Base-by-base conservation (phyloP, 202 grass and related monocot species). In the Bolboschoenoplectus hybrid region DNA sequence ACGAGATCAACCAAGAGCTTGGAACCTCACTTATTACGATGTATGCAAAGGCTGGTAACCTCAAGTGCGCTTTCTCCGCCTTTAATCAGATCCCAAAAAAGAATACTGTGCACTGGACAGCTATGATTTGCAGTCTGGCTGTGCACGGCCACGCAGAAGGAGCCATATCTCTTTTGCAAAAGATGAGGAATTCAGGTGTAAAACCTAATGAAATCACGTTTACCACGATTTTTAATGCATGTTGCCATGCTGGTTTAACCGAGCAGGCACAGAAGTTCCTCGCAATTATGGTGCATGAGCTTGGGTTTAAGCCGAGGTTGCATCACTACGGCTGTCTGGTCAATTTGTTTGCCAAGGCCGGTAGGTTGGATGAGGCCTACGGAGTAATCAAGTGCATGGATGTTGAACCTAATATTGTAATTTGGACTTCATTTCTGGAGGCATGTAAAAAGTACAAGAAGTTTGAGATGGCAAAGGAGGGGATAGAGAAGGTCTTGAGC, bases 251-350 rank as follows among this genome's bases (percentile, higher is more conserved):
- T 53, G 88, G 94, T 56, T 64, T 97, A 77, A 85, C 89, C 10
- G 92, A 97, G 39, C 87, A 88, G 73, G 94, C 87, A 44, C 89
- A 70, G 52, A 67, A 36, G 34, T 87, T 88, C 16, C 90, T 94
- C 69, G 26, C 72, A 10, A 83, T 93, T 76, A 92, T 97, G 94
- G 83, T 91, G 44, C 46, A 88, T 17, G 84, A 86, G n/a, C 91
- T 89, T 16, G 81, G 79, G 13, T 16, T 89, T 45, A 86, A 92
- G 88, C 94, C 94, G 2, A 80, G 19, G 50, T 83, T 97, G 86
- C 83, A 92, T 20, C 92, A 97, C 66, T 97, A 92, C 53, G 94
- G 88, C 0, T 97, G 94, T 89, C 89, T 97, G 86, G 92, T 94
- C 77, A 89, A 94, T 89, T 85, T 94, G 52, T 91, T 88, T 63